Conservation (phyloP, 192 early-diverging fungal genomes). For the Backusella circina region DNA sequence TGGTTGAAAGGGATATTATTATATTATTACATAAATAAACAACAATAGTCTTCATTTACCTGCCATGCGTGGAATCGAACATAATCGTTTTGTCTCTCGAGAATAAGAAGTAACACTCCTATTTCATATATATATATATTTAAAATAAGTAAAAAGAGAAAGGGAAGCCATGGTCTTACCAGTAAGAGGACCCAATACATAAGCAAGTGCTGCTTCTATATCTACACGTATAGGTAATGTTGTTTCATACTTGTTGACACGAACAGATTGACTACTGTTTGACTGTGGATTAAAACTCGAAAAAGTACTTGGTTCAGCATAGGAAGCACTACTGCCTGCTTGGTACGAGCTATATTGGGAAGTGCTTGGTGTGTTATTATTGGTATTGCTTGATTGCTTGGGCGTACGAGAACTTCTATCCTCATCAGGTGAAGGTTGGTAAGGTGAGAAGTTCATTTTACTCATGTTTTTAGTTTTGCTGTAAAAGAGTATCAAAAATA, state of each 20-base stretch:
- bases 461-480: no score
- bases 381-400: slow-evolving; percentile 2
- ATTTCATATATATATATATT: neutral
- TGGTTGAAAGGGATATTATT: neutral
- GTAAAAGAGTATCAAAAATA: no score
- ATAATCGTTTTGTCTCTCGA: slow-evolving; percentile 77
- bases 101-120: slow-evolving; percentile 68
- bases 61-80: slow-evolving; percentile 70
- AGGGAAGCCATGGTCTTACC: slow-evolving; percentile 36
- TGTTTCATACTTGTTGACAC: slow-evolving; percentile 84
- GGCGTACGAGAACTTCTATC: slow-evolving; percentile 20
- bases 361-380: neutral
- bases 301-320: slow-evolving; percentile 19
- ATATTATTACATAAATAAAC: neutral
- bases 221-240: slow-evolving; percentile 63
- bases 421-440: slow-evolving; percentile 45
- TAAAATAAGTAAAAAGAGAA: neutral
- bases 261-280: slow-evolving; percentile 19
- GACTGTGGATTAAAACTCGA: slow-evolving; percentile 18
- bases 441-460: slow-evolving; percentile 39
- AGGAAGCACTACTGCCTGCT: slow-evolving; percentile 20
- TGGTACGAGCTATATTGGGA: slow-evolving; percentile 16
- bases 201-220: slow-evolving; percentile 70
- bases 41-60: slow-evolving; percentile 17
- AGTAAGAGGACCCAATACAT: slow-evolving; percentile 54